Evolutionary conservation across 2,329 filamentous ascomycete genomes (phyloP), one percentile per base, ranked within the genome.

Genomic region (Lecanicillium sp.): DNA sequence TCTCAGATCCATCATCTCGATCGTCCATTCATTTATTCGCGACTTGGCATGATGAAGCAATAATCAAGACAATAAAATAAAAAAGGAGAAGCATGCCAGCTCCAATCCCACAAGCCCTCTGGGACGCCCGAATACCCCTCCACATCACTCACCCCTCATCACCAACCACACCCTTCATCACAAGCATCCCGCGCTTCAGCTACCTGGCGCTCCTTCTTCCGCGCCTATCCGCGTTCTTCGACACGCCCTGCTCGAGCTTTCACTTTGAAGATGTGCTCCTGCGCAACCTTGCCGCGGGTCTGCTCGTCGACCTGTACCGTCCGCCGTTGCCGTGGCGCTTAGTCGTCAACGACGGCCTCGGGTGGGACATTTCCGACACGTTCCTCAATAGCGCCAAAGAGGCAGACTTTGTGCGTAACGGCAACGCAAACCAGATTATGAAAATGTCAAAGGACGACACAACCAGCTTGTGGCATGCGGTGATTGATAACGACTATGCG

Each of bases 341-440:
- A 34, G 66, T 65, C 13, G 73, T 77, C 18, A 59, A 62, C 38
- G 72, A 75, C 42, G 74, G 73, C 14, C 52, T 67, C 22, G 68
- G 67, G 35, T 78, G 74, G 74, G 74, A 78, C 48, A 75, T 78
- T 35, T 67, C 61, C 30, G 75, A 79, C 53, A 78, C 76, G 0
- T 81, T 80, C 47, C 65, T 80, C 40, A 81, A 81, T 55, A 70
- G 71, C 41, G 74, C 73, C 45, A 81, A 81, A 55, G 77, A 81
- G 63, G 88, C 89, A 20, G 88, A 95, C 60, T 94, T 88, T 49
- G 68, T 94, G 36, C 78, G 89, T 37, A 90, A 92, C 49, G 87
- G 88, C 32, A 92, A 84, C 38, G 87, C 86, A 13, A 88, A 90
- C 56, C 82, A 84, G 44, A 89, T 94, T 53, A 94, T 95, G 86